Evolutionary conservation across 31 red algal species (phyloP).

Genomic region (Endocladia muricata): DNA sequence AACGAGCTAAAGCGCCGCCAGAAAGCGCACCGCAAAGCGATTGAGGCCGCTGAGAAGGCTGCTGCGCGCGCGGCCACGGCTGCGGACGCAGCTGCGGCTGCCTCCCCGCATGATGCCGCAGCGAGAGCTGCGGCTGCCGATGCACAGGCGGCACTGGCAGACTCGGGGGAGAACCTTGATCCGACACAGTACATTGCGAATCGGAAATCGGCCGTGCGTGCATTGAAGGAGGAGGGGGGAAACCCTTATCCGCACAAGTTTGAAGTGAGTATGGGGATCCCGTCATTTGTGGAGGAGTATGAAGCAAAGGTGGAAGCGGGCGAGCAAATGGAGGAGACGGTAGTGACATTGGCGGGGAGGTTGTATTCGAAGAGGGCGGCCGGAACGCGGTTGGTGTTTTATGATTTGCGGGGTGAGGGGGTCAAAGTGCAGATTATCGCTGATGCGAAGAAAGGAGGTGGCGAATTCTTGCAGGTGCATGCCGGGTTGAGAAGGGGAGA

Average conservation of each 20-base stretch:
- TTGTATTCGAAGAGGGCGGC: conserved; percentile 82
- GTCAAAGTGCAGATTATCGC: conserved; percentile 95
- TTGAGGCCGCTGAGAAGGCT: conserved; percentile 52
- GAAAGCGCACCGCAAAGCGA: conserved; percentile 69
- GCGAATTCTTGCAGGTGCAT: conserved; percentile 51
- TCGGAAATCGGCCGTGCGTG: conserved; percentile 54
- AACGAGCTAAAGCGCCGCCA: conserved; percentile 76
- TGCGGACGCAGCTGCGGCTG: not conserved
- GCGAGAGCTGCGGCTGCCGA: conserved; percentile 8
- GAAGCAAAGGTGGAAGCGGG: conserved; percentile 29
- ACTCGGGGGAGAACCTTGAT: conserved; percentile 74
- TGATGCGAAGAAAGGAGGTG: conserved; percentile 61
- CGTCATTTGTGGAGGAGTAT: conserved; percentile 71
- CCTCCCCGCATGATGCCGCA: too few species aligned
- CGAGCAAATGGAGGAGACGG: conserved; percentile 42
- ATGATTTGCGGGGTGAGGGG: conserved; percentile 90
- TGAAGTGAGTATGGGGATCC: conserved; percentile 72
- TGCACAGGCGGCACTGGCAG: conserved; percentile 1
- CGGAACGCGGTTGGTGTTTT: conserved; percentile 87
- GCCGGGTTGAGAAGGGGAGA: conserved; percentile 75
- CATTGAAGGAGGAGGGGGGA: conserved; percentile 43
- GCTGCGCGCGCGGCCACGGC: conserved; percentile 29
- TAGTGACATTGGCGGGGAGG: conserved; percentile 67
- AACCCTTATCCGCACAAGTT: conserved; percentile 98
- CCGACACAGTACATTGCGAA: conserved; percentile 89